Evolutionary conservation across 768 basidiomycete genomes (phyloP), one percentile per base, ranked within the genome.

Genomic region (Xerocomus potaroensis): DNA sequence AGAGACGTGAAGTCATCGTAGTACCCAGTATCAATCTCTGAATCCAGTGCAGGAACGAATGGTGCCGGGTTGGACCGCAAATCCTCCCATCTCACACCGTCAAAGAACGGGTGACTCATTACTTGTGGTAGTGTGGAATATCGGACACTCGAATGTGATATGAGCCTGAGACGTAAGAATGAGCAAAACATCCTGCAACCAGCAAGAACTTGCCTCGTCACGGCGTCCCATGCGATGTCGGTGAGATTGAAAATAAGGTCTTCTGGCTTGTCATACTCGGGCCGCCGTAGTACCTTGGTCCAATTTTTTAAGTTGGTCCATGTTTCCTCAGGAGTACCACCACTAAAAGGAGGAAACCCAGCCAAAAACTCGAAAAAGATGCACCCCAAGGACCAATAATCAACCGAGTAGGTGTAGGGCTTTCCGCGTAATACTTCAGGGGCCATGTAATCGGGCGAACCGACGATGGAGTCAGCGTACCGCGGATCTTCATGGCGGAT

Each of bases 291-390:
- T 1, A 92, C 91, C 52, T 87, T 87, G 15, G 84, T 81, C 96
- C 96, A 99, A 64, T 97, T 97, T 69, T 97, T 97, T 51, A 99
- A 71, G 68, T 98, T 98, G 14, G 91, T 91, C 96, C 96, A 99
- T 0, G 96, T 99, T 68, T 99, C 96, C 55, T 99, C 93, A 0
- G 93, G 88, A 0, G 87, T 92, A 32, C 86, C 81, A 15, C 96
- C 96, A 38, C 91, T 96, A 72, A 99, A 99, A 2, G 96, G 96
- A 11, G 96, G 96, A 70, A 96, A 99, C 22, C 96, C 95, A 1
- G 91, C 88, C 14, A 95, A 73, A 66, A 95, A 94, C 71, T 99
- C 96, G 69, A 97, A 99, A 21, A 99, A 72, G 57, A 99, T 98
- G 66, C 96, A 98, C 6, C 96, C 96, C 8, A 99, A 78, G 1